Evolutionary conservation across 1,284 basidiomycete species (phyloP), one percentile per base, ranked within the genome.

Genomic region (Golubevia sp.): DNA sequence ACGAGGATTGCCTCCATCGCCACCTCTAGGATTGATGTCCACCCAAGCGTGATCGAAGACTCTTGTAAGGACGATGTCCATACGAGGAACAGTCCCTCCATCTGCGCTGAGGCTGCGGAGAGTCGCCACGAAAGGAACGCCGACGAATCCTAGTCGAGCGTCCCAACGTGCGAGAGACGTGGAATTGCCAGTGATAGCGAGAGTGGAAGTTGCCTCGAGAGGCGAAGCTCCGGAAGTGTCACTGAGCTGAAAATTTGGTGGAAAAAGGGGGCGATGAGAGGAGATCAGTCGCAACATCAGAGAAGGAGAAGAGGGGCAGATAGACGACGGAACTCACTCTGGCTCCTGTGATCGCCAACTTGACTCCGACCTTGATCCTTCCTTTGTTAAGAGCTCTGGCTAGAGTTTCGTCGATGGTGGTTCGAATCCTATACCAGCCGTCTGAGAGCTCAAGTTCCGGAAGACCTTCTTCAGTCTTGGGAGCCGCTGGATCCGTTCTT

Each of bases 371-470:
- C 25, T 86, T 85, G 54, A 99, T 87, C 52, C 87, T 86, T 0
- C 91, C 90, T 21, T 87, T 88, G 48, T 85, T 85, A 3, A 92
- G 86, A 0, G 93, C 96, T 24, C 90, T 87, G 1, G 86, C 86
- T 7, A 99, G 85, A 1, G 91, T 88, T 13, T 86, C 85, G 82
- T 98, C 95, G 3, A 93, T 67, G 49, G 87, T 86, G 0, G 93
- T 91, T 11, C 90, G 88, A 13, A 99, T 87, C 34, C 89, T 86
- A 77, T 99, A 99, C 97, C 96, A 99, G 7, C 96, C 96, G 78
- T 99, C 97, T 0, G 93, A 94, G 13, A 99, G 86, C 83, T 97
- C 94, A 4, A 95, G 85, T 20, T 57, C 56, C 15, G 25, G 48
- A 21, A 21, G 25, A 15, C 5, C 34, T 58, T 58, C 38, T 5